These are phyloP conservation scores for Draba incana DNA, from an alignment of 345 rosid genomes.

Conservation along the genomic window DNA sequence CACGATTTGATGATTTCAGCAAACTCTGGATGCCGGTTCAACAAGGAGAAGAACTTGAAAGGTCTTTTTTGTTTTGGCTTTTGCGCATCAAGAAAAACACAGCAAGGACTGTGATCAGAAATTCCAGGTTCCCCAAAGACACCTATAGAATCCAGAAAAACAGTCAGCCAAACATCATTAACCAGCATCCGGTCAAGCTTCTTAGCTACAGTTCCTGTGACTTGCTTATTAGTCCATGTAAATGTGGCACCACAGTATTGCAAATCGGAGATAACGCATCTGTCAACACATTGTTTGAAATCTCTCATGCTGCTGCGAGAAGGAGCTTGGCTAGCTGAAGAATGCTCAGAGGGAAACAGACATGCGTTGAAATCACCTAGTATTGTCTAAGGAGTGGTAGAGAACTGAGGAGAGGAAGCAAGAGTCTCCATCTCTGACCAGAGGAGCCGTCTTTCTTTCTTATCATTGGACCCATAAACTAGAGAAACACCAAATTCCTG, in stretches of 20 bases:
- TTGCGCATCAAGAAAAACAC: no score
- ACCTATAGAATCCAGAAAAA: neutral
- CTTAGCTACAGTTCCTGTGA: neutral
- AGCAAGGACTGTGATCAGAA: neutral
- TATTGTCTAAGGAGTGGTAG: neutral
- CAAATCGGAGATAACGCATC: neutral
- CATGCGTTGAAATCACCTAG: neutral
- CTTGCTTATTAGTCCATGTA: neutral
- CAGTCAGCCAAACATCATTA: accelerated
- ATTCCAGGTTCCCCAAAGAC: neutral
- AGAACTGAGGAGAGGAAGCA: neutral
- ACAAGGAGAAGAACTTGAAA: no score
- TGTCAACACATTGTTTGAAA: neutral
- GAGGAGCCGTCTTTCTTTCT: neutral
- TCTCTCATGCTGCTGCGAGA: neutral
- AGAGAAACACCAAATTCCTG: neutral
- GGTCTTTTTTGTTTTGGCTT: no score
- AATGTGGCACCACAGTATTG: neutral
- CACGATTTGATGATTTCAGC: no score
- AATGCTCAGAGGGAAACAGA: neutral
- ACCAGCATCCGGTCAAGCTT: neutral
- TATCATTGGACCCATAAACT: neutral
- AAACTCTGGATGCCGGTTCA: no score
- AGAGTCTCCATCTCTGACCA: no score
- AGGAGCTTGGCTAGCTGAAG: neutral